Percentiles rank a stretch among this genome's conserved stretches.
phyloP scores from a whole-genome alignment of 805 yeast genomes.

The Metschnikowia chrysomelidarum region DNA sequence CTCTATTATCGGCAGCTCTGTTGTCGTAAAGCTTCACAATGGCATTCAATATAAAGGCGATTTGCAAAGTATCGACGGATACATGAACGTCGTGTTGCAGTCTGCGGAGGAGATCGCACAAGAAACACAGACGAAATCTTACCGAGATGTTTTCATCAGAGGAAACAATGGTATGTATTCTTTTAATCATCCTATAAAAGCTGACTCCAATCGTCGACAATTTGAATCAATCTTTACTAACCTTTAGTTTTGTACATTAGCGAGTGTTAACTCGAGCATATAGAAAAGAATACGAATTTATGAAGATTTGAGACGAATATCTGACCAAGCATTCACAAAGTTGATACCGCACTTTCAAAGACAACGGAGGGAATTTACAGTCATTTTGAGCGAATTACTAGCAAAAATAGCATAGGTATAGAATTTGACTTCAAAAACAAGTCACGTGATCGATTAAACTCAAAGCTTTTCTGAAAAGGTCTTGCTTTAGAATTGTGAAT shows the following conservation, averaged over 20 bases:
- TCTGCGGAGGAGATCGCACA: conserved; percentile 65
- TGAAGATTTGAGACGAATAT: too few relatives aligned
- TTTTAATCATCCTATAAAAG: not conserved
- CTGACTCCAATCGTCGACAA: not conserved
- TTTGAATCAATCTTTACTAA: conserved; percentile 23
- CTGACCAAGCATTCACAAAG: too few relatives aligned
- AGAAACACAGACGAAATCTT: conserved; percentile 45
- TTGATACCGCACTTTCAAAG: too few relatives aligned
- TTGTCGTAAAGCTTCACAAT: conserved; percentile 78
- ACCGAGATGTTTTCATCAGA: conserved; percentile 81
- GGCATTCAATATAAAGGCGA: conserved; percentile 74
- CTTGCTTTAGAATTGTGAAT: too few relatives aligned
- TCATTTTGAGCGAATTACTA: too few relatives aligned
- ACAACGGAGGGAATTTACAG: too few relatives aligned
- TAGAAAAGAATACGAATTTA: conserved; percentile 4
- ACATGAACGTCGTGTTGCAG: conserved; percentile 90
- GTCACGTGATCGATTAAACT: too few relatives aligned
- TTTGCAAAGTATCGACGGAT: conserved; percentile 88
- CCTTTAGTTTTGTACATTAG: conserved; percentile 43
- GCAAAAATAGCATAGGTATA: too few relatives aligned
- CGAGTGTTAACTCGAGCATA: conserved; percentile 18
- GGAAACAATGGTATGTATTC: conserved; percentile 76
- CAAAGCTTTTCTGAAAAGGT: too few relatives aligned
- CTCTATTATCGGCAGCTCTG: conserved; percentile 74
- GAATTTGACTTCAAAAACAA: too few relatives aligned